Base-by-base conservation (phyloP, 164 flowering plant species). In the Stephania cephalantha region DNA sequence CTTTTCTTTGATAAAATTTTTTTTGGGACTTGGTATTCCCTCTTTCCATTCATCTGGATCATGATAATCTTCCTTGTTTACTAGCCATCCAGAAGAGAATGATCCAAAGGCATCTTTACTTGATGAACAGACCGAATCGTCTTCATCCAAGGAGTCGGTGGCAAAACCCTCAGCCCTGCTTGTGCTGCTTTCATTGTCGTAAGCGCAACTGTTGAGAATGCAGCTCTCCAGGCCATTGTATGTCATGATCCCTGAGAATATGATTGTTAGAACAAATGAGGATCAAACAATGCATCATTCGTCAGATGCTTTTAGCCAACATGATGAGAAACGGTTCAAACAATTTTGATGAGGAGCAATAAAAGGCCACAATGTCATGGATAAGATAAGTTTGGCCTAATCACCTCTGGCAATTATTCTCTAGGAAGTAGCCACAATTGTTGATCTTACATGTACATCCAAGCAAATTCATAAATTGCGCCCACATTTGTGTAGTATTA, bases 171-270 rank as follows among this genome's bases (percentile, higher is more conserved):
- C 91, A 6, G 84, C 91, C 84, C 87, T 80, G 81, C 93, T 94
- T 22, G 86, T 85, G 76, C 85, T 70, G 74, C 95, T 89, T 75
- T 86, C 97, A 79, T 81, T 84, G 69, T 90, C 94, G 68, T 82
- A 88, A 44, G 86, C 76, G 65, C 80, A 82, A 55, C 84, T 84
- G 74, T 85, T 87, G 65, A 85, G 81, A 71, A 93, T 90, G 88
- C 90, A 88, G 76, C 88, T 90, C 85, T 91, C 97, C 69, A 93
- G 91, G 70, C 99, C 98, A 84, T 90, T 81, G 71, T 91, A 91
- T 31, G 90, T 91, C 87, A 87, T 86, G 70, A 93, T 80, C 74
- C 86, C 99, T 95, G 90, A 63, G 42, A 61, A 58, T 8, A 48
- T 7, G 9, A 55, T 69, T 35, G 5, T n/a, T 42, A 9, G 72